phyloP scores from a whole-genome alignment of 768 basidiomycete genomes.

The Tephrocybe sp. region DNA sequence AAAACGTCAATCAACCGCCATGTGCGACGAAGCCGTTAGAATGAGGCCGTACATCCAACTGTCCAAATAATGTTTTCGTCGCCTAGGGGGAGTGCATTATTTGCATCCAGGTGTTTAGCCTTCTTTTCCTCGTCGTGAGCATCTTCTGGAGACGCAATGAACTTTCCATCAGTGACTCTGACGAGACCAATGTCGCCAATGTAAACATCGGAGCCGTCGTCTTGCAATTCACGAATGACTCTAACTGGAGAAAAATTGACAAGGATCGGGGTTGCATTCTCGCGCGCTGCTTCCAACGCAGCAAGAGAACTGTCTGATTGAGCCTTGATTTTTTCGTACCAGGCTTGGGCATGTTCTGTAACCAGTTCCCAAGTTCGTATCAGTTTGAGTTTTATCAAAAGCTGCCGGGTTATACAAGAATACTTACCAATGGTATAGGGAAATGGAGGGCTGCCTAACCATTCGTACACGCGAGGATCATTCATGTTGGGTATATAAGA shows the following conservation, averaged over 20 bases:
- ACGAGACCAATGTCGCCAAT: constrained; percentile 46
- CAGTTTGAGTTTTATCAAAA: too few relatives aligned
- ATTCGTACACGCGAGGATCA: constrained; percentile 44
- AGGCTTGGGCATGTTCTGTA: constrained; percentile 35
- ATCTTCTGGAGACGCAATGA: constrained; percentile 9
- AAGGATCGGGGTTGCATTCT: constrained; percentile 23
- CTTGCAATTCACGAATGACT: constrained; percentile 49
- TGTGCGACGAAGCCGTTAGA: too few relatives aligned
- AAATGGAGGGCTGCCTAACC: constrained; percentile 46
- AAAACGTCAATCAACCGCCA: not conserved
- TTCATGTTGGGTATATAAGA: constrained; percentile 41
- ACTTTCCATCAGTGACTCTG: constrained; percentile 26
- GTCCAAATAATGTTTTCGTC: constrained; percentile 60
- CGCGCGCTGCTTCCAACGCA: constrained; percentile 28
- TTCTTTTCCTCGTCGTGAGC: constrained; percentile 35
- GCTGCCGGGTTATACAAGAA: too few relatives aligned
- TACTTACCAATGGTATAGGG: constrained; percentile 46
- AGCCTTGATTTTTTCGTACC: constrained; percentile 24
- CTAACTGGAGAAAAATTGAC: constrained; percentile 49
- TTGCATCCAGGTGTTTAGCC: constrained; percentile 35
- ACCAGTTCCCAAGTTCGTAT: too few relatives aligned
- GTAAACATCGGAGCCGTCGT: constrained; percentile 54
- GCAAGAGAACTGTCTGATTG: constrained; percentile 28
- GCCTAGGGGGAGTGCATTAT: constrained; percentile 38
- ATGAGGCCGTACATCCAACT: constrained; percentile 48